Percentiles rank a stretch among this genome's conserved stretches.
Conservation (phyloP, 352 stramenopile species). For the Saprolegnia parasitica region DNA sequence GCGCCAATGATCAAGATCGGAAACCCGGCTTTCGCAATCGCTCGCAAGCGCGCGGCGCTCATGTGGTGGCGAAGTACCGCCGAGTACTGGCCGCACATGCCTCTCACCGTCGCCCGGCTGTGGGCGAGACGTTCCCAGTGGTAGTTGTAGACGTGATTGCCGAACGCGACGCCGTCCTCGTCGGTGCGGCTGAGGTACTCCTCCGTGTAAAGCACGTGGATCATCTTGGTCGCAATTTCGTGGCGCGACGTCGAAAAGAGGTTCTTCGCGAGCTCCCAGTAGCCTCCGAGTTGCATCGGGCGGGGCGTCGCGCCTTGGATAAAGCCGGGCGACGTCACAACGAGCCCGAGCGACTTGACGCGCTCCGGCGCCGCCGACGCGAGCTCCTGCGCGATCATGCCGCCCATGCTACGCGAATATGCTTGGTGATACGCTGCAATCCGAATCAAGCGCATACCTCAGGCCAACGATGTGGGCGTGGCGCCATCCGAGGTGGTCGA, state of each 20-base stretch:
- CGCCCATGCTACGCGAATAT: slow-evolving; percentile 13
- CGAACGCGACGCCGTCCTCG: not conserved
- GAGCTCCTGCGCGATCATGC: slow-evolving; percentile 28
- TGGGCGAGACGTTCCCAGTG: not conserved
- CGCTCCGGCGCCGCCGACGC: not conserved
- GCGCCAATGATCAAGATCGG: slow-evolving; percentile 47
- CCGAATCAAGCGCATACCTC: slow-evolving; percentile 18
- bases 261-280: slow-evolving; percentile 35
- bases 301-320: slow-evolving; percentile 34
- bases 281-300: slow-evolving; percentile 22
- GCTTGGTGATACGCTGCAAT: not conserved
- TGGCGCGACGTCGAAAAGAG: slow-evolving; percentile 37
- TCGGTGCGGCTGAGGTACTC: slow-evolving; percentile 32
- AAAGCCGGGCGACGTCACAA: slow-evolving; percentile 34
- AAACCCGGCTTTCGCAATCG: slow-evolving; percentile 39
- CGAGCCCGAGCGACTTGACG: slow-evolving; percentile 9
- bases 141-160: slow-evolving; percentile 25
- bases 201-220: slow-evolving; percentile 49
- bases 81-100: slow-evolving; percentile 3
- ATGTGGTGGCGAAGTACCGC: slow-evolving; percentile 50
- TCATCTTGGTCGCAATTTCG: slow-evolving; percentile 34
- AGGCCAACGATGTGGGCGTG: slow-evolving; percentile 43
- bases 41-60: slow-evolving; percentile 36
- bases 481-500: slow-evolving; percentile 57
- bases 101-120: not conserved